Evolutionary conservation across 2,329 filamentous ascomycete species (phyloP).

Genomic region (Colletotrichum cuscutae): DNA sequence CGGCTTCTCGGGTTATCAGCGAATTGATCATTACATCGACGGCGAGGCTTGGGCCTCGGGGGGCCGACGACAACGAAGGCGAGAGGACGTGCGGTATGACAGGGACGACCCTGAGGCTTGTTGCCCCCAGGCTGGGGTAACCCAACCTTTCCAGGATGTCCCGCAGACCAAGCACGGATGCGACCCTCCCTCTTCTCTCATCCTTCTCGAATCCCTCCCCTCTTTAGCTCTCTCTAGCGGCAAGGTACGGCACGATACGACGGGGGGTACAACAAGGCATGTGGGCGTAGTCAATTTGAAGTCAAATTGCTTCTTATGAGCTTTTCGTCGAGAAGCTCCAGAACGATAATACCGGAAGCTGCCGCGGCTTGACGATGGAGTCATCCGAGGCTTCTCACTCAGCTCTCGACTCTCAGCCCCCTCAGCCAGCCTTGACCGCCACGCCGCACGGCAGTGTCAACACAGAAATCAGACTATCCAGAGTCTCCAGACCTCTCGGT

Average conservation of each 20-base stretch:
- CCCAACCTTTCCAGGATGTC: constrained; percentile 25
- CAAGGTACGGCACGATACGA: constrained; percentile 19
- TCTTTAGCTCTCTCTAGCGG: constrained; percentile 6
- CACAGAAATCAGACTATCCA: constrained; percentile 20
- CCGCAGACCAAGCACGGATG: constrained; percentile 33
- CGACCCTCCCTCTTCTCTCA: constrained; percentile 32
- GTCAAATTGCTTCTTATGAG: constrained; percentile 28
- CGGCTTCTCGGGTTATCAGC: constrained; percentile 4
- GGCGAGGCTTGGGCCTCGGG: constrained; percentile 22
- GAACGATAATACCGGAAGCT: background rate
- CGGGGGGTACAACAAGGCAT: background rate
- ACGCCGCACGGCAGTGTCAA: constrained; percentile 33
- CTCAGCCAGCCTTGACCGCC: constrained; percentile 37
- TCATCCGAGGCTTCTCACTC: constrained; percentile 59
- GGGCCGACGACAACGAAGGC: background rate
- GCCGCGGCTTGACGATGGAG: constrained; percentile 46
- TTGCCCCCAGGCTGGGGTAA: constrained; percentile 21
- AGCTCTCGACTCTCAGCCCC: background rate
- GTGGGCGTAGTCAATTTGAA: constrained; percentile 30
- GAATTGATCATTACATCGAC: constrained; percentile 18
- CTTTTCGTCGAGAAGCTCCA: constrained; percentile 15
- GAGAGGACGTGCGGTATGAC: constrained; percentile 27
- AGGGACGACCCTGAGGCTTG: constrained; percentile 27
- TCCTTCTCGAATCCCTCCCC: constrained; percentile 34
- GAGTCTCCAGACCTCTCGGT: constrained; percentile 19